Percentiles rank a stretch among this genome's conserved stretches.
Evolutionary conservation across 371 early-diverging fungal genomes (phyloP).

Genomic region (Apophysomyces sp.): DNA sequence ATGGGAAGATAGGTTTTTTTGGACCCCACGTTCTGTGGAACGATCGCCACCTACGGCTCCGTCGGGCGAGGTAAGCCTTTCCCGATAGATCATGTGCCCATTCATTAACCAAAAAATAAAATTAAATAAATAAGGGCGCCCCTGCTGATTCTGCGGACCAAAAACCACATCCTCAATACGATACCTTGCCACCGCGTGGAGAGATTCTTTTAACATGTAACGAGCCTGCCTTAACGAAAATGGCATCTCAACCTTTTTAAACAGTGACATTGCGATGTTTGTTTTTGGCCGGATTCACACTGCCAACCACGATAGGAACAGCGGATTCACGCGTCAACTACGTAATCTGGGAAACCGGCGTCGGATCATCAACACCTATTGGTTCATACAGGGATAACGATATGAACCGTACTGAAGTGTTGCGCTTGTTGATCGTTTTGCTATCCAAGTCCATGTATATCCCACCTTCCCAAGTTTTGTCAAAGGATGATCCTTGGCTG

Average conservation of each 20-base stretch:
- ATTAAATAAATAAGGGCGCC: too few species aligned
- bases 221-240: neutral
- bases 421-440: conserved; percentile 74
- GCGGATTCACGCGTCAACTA: conserved; percentile 58
- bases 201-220: conserved; percentile 34
- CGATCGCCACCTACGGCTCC: conserved; percentile 6
- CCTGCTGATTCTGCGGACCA: conserved; percentile 2
- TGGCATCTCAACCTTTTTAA: neutral
- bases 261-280: conserved; percentile 46
- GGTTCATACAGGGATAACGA: conserved; percentile 70
- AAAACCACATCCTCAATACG: conserved; percentile 26
- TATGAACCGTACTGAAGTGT: conserved; percentile 70
- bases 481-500: conserved; percentile 61
- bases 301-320: conserved; percentile 58
- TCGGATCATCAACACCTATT: conserved; percentile 67
- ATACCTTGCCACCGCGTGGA: conserved; percentile 32
- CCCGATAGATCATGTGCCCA: conserved; percentile 1
- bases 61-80: neutral
- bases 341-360: conserved; percentile 83
- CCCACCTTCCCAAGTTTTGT: conserved; percentile 58
- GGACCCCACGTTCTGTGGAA: conserved; percentile 54
- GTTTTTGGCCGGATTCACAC: conserved; percentile 79
- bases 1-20: conserved; percentile 73
- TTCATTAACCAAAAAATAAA: neutral
- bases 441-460: conserved; percentile 81